phyloP scores from a whole-genome alignment of 1,284 basidiomycete species.

The Ceratorhiza oryzae-sativae region DNA sequence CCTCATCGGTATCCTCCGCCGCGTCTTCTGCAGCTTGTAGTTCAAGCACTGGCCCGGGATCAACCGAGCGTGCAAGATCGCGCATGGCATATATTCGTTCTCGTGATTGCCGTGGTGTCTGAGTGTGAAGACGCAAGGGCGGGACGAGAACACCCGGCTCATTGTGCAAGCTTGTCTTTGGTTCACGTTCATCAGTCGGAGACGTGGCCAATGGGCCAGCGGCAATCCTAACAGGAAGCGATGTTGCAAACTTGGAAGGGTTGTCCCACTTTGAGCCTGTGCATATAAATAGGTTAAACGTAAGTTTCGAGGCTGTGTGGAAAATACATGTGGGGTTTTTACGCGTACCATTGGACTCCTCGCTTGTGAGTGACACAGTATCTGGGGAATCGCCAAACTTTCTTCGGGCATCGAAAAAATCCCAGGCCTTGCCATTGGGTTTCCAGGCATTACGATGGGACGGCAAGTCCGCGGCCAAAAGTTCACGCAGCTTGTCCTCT shows the following conservation, averaged over 20 bases:
- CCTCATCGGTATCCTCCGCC: slow-evolving; percentile 40
- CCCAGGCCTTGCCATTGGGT: slow-evolving; percentile 38
- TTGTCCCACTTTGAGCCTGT: slow-evolving; percentile 38
- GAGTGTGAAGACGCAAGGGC: background rate
- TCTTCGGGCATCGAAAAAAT: slow-evolving; percentile 34
- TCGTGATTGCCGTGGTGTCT: slow-evolving; percentile 32
- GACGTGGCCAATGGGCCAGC: slow-evolving; percentile 25
- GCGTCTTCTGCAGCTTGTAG: slow-evolving; percentile 35
- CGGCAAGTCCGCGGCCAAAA: slow-evolving; percentile 39
- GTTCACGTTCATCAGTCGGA: slow-evolving; percentile 23
- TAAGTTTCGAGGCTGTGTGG: background rate
- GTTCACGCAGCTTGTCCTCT: slow-evolving; percentile 34
- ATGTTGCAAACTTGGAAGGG: slow-evolving; percentile 40
- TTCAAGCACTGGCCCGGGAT: slow-evolving; percentile 39
- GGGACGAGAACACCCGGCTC: slow-evolving; percentile 21
- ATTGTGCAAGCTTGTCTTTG: slow-evolving; percentile 39
- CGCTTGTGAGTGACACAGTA: slow-evolving; percentile 29
- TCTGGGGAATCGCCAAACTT: slow-evolving; percentile 23
- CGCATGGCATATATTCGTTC: slow-evolving; percentile 39
- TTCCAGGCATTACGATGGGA: slow-evolving; percentile 40
- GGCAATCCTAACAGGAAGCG: slow-evolving; percentile 40
- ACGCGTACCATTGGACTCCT: slow-evolving; percentile 11
- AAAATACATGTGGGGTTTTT: background rate
- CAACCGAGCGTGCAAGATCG: slow-evolving; percentile 39
- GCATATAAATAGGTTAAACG: slow-evolving; percentile 1